Evolutionary conservation across 1,284 basidiomycete genomes (phyloP), one percentile per base, ranked within the genome.

Genomic region (Ustilago bromivora): DNA sequence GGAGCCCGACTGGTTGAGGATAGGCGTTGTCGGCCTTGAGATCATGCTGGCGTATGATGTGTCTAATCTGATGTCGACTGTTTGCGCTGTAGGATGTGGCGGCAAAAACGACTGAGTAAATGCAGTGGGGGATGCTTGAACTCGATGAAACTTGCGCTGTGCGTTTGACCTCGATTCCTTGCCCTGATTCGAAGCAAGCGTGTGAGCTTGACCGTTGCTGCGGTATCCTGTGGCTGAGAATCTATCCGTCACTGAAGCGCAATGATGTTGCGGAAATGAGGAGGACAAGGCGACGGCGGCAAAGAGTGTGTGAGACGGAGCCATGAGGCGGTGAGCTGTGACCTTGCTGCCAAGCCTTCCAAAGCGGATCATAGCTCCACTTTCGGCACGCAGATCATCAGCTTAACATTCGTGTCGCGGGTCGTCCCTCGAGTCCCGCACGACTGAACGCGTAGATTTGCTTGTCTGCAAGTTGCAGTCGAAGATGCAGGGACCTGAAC

Each of bases 11-110:
- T 68, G 65, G 10, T 76, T 43, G 4, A 76, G 57, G 32, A 76
- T 76, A 5, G 74, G 74, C 13, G 74, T 76, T 5, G 66, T 66
- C 19, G 74, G 69, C 35, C 59, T 52, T 11, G 69, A 66, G 4
- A 47, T 54, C 73, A 71, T 76, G 41, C 9, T 17, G 28, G 28
- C 46, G 4, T 23, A 11, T 4, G n/a, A 12, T 51, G 49, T 51
- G 49, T 51, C 49, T 32, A 32, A 31, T 32, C 28, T 7, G 49
- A 31, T 8, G 28, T 17, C 11, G 38, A 11, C 38, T 40, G 38
- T 17, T 40, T 17, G 11, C 38, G 38, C 38, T 40, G 11, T 28
- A 28, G 23, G 23, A 28, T 2, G 23, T 28, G 23, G 23, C 23
- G 23, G 23, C 23, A 28, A 28, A 28, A 28, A 3, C 2, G 23